These are phyloP conservation scores for Areca catechu DNA, from an alignment of 176 grass and related monocot species.

Conservation along the genomic window DNA sequence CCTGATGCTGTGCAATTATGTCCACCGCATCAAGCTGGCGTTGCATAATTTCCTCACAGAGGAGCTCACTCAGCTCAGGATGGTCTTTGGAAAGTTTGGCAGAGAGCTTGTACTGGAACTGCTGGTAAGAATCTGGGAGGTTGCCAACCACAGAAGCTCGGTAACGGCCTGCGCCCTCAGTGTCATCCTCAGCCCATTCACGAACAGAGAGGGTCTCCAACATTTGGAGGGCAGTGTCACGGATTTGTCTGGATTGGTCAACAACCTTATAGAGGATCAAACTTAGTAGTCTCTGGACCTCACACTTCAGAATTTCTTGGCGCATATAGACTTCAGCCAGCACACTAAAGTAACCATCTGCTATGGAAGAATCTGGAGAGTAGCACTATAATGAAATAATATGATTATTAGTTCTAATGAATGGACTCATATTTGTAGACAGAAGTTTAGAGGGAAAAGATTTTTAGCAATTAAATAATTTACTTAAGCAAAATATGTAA, in stretches of 20 bases:
- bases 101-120: constrained; percentile 94
- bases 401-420: background rate
- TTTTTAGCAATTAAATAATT: no score
- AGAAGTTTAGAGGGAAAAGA: no score
- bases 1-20: constrained; percentile 98
- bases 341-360: constrained; percentile 97
- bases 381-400: constrained; percentile 53
- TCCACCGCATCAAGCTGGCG: constrained; percentile 93
- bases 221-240: constrained; percentile 95
- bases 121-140: constrained; percentile 93
- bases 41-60: constrained; percentile 94
- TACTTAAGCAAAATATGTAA: no score
- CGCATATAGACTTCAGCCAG: constrained; percentile 96
- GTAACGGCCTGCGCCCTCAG: constrained; percentile 77
- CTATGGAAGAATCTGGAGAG: constrained; percentile 66
- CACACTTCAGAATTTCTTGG: constrained; percentile 90
- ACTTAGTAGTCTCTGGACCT: constrained; percentile 82
- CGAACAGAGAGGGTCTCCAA: constrained; percentile 88
- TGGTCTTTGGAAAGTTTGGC: constrained; percentile 97
- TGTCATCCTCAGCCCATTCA: constrained; percentile 89
- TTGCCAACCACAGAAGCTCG: constrained; percentile 98
- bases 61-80: constrained; percentile 84
- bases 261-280: constrained; percentile 99
- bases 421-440: background rate
- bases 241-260: constrained; percentile 83